Conservation (phyloP, 2,329 filamentous ascomycete species). For the Bipolaris oryzae region DNA sequence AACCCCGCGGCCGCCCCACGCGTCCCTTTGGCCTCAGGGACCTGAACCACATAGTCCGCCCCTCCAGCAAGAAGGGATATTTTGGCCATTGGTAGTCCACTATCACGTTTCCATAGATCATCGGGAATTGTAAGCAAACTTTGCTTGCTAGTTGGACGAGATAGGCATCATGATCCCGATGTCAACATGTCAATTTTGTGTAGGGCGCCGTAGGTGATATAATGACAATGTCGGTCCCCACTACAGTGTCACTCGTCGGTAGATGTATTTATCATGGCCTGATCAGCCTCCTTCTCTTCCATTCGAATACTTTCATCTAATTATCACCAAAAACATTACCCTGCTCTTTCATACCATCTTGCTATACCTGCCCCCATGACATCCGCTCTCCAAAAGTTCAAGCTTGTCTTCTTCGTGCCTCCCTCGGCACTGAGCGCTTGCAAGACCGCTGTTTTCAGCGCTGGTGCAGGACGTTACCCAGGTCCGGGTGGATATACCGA, state of each 20-base stretch:
- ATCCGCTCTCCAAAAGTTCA: conserved; percentile 39
- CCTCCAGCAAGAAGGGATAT: neutral
- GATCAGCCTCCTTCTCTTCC: neutral
- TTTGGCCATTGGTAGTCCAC: neutral
- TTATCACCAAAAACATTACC: neutral
- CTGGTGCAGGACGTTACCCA: conserved; percentile 53
- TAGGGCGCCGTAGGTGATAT: neutral
- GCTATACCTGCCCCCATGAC: conserved; percentile 3
- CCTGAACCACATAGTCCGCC: neutral
- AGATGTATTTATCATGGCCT: neutral
- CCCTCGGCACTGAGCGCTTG: conserved; percentile 44
- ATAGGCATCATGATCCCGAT: neutral
- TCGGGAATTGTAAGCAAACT: neutral
- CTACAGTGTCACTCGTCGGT: neutral
- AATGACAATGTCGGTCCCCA: neutral
- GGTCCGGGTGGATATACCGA: conserved; percentile 53
- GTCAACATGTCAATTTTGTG: neutral
- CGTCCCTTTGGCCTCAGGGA: neutral
- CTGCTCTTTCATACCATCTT: neutral
- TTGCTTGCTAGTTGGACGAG: neutral
- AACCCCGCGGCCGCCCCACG: conserved; percentile 20
- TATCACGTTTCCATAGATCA: neutral
- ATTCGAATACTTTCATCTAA: too few relatives aligned
- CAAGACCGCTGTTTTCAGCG: conserved; percentile 54
- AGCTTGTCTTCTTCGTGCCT: conserved; percentile 56